Evolutionary conservation across 1,284 basidiomycete genomes (phyloP), one percentile per base, ranked within the genome.

Genomic region (Malassezia vespertilionis): DNA sequence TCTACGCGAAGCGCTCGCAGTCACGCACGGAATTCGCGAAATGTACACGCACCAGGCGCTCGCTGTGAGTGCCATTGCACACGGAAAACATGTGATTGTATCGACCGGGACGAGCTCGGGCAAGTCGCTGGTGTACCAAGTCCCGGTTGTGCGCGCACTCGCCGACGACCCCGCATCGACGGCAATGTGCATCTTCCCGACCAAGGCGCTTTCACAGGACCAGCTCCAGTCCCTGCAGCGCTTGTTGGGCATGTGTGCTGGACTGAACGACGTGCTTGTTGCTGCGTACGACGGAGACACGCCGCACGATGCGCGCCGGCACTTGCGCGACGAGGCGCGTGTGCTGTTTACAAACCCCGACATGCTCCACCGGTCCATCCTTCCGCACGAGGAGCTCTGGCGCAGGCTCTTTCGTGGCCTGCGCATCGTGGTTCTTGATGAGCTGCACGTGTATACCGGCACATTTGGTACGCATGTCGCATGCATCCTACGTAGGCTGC

Each of bases 181-280:
- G 0, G 86, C 85, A 1, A 77, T 91, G 40, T 85, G 87, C 63
- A 78, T 91, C 37, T 91, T 89, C 61, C 88, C 87, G 1, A 91
- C 88, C 1, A 91, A 91, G 82, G 87, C 87, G 8, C 75, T 91
- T 23, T 87, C 88, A 1, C 88, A 91, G 71, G 87, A 91, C 65
- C 88, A 91, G 70, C 79, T 78, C 54, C 49, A 61, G 3, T 65
- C 67, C 14, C 46, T 70, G 9, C 54, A 58, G 35, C 56, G 58
- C 18, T 65, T 91, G 5, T 61, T 90, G 1, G 75, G 63, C 47
- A 74, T 76, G 8, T 82, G 79, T 65, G 75, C 79, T 0, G 78
- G 79, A 4, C 74, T 87, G 10, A 75, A 82, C 42, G 72, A 83
- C 32, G 54, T 53, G n/a, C 44, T 75, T 75, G 78, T 87, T 7